These are phyloP conservation scores for Hypoxylon sp. DNA, from an alignment of 2,329 filamentous ascomycete species.

Conservation along the genomic window DNA sequence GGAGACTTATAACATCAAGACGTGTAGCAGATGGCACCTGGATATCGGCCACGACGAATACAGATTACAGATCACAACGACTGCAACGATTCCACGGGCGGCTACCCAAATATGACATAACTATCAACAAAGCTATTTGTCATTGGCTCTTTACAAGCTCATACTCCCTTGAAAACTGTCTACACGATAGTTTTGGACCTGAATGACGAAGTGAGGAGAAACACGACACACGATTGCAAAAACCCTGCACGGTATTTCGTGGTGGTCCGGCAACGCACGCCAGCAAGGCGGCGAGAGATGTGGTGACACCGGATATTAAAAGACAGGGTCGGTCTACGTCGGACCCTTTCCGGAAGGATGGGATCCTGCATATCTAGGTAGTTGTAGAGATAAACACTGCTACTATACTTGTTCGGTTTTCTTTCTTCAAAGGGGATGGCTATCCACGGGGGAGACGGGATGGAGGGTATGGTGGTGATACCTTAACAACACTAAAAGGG, in stretches of 20 bases:
- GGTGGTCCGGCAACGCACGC: slow-evolving; percentile 16
- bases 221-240: slow-evolving; percentile 17
- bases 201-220: slow-evolving; percentile 17
- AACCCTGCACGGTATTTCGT: slow-evolving; percentile 21
- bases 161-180: slow-evolving; percentile 8
- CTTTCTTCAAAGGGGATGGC: slow-evolving; percentile 6
- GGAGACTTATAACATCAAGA: slow-evolving; percentile 27
- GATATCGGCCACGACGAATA: not conserved
- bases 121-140: slow-evolving; percentile 17
- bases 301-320: slow-evolving; percentile 20
- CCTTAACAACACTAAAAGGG: too few relatives aligned
- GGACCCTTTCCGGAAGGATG: slow-evolving; percentile 24
- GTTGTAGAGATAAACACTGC: slow-evolving; percentile 21
- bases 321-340: slow-evolving; percentile 18
- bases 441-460: slow-evolving; percentile 22
- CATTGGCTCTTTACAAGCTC: slow-evolving; percentile 25
- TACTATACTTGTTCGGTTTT: slow-evolving; percentile 7
- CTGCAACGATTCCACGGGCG: not conserved
- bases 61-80: slow-evolving; percentile 1
- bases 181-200: slow-evolving; percentile 14
- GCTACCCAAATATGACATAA: slow-evolving; percentile 26
- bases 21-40: not conserved
- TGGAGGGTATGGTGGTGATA: slow-evolving; percentile 30
- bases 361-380: slow-evolving; percentile 22
- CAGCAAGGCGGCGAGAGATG: slow-evolving; percentile 24